Evolutionary conservation across 169 alveolate genomes (phyloP), one percentile per base, ranked within the genome.

Genomic region (Plasmodium berghei): DNA sequence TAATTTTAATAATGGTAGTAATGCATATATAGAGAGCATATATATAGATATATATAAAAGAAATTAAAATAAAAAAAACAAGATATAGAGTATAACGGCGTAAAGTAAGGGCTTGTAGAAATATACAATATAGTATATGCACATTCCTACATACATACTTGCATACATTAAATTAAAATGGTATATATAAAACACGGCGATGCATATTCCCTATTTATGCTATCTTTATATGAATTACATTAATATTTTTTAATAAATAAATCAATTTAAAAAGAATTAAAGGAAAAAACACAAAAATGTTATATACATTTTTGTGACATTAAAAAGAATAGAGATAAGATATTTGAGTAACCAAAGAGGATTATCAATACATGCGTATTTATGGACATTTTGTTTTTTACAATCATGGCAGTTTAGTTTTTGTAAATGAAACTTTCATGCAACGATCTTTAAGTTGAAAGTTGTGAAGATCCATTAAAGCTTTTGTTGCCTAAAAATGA

Each of bases 391-490:
- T 22, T 9, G 12, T 55, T 34, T 18, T 52, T 42, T 16, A 34
- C 56, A 24, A 48, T 63, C 54, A 69, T 24, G 46, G 12, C 55
- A 87, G 18, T 54, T 63, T 63, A 56, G 87, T 46, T 83, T 93
- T 93, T 28, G 95, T 90, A 71, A 71, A 93, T 0, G 95, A 93
- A 12, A 93, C 92, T 69, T 93, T 93, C 24, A 93, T 92, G 55
- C 52, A 52, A 55, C 95, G 72, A 28, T 87, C 92, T 56, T 87
- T 87, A 49, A 93, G 66, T 46, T 90, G 74, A 52, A 61, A 64
- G 58, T 93, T 93, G 80, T 93, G 95, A 22, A 93, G 91, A 46
- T 93, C 86, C 94, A 93, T 90, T 66, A 90, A 63, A 12, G 95
- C 94, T 22, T 87, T 74, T 1, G 92, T 58, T 40, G 95, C 94